Evolutionary conservation across 768 basidiomycete species (phyloP).

Genomic region (Lactifluus echinatus): DNA sequence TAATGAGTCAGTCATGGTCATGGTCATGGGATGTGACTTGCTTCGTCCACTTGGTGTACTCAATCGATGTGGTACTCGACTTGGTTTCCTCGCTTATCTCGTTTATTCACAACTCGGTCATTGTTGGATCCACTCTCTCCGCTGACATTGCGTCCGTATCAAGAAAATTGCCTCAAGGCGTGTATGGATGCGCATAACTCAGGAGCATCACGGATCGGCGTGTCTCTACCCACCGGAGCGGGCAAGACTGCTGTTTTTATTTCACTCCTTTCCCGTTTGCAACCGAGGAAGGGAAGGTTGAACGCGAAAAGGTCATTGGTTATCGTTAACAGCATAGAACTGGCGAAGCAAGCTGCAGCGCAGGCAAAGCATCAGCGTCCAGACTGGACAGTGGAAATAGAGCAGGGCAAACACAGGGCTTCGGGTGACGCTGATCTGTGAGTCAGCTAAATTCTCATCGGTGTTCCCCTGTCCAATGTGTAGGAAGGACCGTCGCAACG

Average conservation of each 20-base stretch:
- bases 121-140: constrained; percentile 6
- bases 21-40: too few species aligned
- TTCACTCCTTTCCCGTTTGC: constrained; percentile 61
- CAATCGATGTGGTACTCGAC: neutral
- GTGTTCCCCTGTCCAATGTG: neutral
- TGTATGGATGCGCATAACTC: constrained; percentile 61
- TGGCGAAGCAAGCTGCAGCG: constrained; percentile 76
- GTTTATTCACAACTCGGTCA: neutral
- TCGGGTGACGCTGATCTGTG: constrained; percentile 82
- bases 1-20: too few species aligned
- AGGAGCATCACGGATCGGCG: constrained; percentile 71
- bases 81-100: neutral
- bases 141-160: constrained; percentile 72
- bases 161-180: constrained; percentile 68
- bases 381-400: constrained; percentile 78
- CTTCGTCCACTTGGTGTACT: too few species aligned
- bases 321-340: constrained; percentile 83
- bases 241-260: constrained; percentile 92
- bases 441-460: constrained; percentile 23
- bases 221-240: constrained; percentile 78
- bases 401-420: constrained; percentile 75
- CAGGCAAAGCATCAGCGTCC: constrained; percentile 63
- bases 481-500: constrained; percentile 70
- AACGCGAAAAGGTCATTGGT: constrained; percentile 57
- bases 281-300: constrained; percentile 30